Evolutionary conservation across 805 yeast species (phyloP).

Genomic region (Candida maltosa): DNA sequence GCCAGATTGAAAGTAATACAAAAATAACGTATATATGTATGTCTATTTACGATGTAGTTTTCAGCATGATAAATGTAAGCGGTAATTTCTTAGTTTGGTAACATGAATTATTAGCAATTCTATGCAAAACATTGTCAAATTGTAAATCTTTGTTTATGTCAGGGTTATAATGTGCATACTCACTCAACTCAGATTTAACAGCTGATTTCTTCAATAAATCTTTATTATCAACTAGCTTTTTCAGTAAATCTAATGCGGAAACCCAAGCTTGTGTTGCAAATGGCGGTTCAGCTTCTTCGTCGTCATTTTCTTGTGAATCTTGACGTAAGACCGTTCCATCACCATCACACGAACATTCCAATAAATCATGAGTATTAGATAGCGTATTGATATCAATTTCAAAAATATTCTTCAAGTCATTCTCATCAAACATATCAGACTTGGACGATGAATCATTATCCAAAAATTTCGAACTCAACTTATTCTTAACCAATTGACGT

Average conservation of each 20-base stretch:
- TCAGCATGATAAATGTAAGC: constrained; percentile 9
- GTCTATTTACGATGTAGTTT: constrained; percentile 3
- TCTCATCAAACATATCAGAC: constrained; percentile 64
- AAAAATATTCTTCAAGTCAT: constrained; percentile 74
- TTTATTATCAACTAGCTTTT: constrained; percentile 25
- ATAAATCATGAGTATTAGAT: constrained; percentile 76
- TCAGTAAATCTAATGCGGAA: constrained; percentile 50
- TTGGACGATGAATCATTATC: constrained; percentile 38
- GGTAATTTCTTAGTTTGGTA: constrained; percentile 5
- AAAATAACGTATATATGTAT: constrained; percentile 3
- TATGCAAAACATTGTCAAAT: constrained; percentile 16
- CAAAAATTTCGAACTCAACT: constrained; percentile 70
- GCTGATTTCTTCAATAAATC: constrained; percentile 32
- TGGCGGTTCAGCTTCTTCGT: constrained; percentile 1
- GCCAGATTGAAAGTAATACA: constrained; percentile 72
- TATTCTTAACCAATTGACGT: constrained; percentile 81
- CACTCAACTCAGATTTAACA: constrained; percentile 56
- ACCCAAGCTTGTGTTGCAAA: constrained; percentile 34
- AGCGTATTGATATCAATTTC: constrained; percentile 46
- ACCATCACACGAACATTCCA: constrained; percentile 63
- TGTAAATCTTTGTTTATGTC: constrained; percentile 8
- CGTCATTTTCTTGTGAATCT: constrained; percentile 15
- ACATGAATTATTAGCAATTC: constrained; percentile 5
- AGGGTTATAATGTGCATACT: constrained; percentile 65
- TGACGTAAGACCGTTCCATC: constrained; percentile 33